These are phyloP conservation scores for Aegilops tauschii DNA, from an alignment of 176 grass and related monocot species.

Conservation along the genomic window DNA sequence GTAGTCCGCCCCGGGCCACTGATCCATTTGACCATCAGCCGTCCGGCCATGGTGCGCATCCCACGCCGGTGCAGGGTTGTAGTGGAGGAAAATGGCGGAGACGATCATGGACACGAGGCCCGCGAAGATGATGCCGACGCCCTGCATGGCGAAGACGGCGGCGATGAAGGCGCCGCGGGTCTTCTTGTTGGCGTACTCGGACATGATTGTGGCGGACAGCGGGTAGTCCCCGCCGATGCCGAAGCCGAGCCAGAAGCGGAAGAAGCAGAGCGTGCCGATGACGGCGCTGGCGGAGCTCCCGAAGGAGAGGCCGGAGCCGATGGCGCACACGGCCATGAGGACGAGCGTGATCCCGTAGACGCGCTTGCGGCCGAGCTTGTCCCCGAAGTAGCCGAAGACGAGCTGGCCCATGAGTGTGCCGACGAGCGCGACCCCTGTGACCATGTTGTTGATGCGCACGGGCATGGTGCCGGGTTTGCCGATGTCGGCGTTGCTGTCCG, in stretches of 20 bases:
- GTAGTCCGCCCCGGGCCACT: neutral
- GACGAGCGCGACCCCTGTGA: constrained; percentile 43
- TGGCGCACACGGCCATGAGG: neutral
- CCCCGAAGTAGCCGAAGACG: constrained; percentile 44
- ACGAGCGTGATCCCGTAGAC: constrained; percentile 6
- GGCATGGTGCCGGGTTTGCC: constrained; percentile 7
- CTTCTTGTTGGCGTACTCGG: constrained; percentile 61
- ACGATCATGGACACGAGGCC: constrained; percentile 54
- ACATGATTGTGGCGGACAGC: constrained; percentile 63
- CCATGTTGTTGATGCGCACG: neutral
- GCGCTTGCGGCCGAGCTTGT: constrained; percentile 39
- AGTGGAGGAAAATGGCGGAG: constrained; percentile 25
- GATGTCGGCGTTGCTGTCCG: neutral
- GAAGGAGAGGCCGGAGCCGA: neutral
- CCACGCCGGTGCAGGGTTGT: constrained; percentile 1
- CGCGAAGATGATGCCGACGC: constrained; percentile 51
- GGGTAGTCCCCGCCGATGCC: constrained; percentile 83
- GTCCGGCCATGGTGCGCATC: no score
- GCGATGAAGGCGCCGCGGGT: constrained; percentile 57
- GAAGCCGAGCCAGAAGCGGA: constrained; percentile 56
- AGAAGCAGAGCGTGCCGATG: constrained; percentile 57
- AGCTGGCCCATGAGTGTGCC: constrained; percentile 54
- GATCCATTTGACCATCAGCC: no score
- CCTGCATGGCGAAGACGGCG: constrained; percentile 61
- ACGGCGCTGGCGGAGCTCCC: neutral